Base-by-base conservation (phyloP, 441 rosid genomes). In the Syzygium malaccense region DNA sequence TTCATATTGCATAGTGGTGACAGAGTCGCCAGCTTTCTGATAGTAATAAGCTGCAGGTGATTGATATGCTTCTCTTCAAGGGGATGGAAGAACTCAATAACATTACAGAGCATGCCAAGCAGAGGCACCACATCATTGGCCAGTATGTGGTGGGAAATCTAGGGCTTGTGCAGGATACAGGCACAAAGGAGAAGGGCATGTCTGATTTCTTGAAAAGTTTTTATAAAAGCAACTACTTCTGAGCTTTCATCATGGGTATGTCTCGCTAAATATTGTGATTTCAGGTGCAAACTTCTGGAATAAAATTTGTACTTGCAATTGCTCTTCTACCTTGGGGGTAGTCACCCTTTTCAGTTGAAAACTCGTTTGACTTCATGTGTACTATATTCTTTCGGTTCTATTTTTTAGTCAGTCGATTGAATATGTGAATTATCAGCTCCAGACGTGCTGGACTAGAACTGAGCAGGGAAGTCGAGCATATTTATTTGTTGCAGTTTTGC, bases 51-150 rank as follows among this genome's bases (percentile, higher is more conserved):
- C 62, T 94, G 92, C 95, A 98, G 99, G 99, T 98, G 66, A 98
- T 97, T 88, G 99, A 98, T 91, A 89, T 98, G 96, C 95, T 96
- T 88, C 92, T 98, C 30, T 95, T 97, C 92, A 98, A 98, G 91
- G 99, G 98, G 86, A 94, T 91, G 95, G 99, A 98, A 93, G 99
- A 98, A 92, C 94, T 98, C 90, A 93, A 90, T 90, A 97, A 98
- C 90, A 92, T 98, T 18, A 90, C 89, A 54, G 98, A 96, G 92
- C 99, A 98, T 88, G 98, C 98, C 41, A 98, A 98, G 95, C 99
- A 98, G 93, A 98, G 99, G 88, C 99, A 97, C 92, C 99, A 98
- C 92, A 92, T 98, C 57, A 95, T 98, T 41, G 99, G 99, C 55
- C 98, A 96, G 87, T 98, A 98, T 68, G 98, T 97, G 45, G 89